A percentile compares a stretch with the other conserved stretches of the same genome.
Conservation (phyloP, 2,329 filamentous ascomycete species). For the Bipolaris victoriae region DNA sequence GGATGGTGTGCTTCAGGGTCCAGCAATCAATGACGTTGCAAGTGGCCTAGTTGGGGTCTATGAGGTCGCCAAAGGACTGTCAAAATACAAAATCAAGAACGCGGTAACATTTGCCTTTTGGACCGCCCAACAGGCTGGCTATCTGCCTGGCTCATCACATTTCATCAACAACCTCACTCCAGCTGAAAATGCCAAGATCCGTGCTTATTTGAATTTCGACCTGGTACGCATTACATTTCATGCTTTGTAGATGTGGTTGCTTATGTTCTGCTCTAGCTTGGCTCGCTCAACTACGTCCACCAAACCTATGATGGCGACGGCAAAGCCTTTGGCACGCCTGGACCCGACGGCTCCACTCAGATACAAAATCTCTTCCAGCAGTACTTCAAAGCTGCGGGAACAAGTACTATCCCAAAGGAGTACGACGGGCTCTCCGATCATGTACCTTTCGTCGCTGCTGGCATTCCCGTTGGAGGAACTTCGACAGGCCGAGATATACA, state of each 20-base stretch:
- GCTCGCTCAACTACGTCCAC: too few relatives aligned
- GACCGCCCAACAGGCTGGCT: background rate
- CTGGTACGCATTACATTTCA: background rate
- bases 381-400: background rate
- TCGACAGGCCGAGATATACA: background rate
- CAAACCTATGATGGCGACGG: background rate
- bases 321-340: background rate
- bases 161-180: background rate
- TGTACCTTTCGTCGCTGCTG: background rate
- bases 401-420: background rate
- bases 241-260: too few relatives aligned
- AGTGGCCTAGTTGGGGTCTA: slow-evolving; percentile 48
- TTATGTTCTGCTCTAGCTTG: too few relatives aligned
- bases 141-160: background rate
- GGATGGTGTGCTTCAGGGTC: slow-evolving; percentile 57
- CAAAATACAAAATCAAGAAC: background rate
- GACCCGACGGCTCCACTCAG: too few relatives aligned
- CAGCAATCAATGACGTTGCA: slow-evolving; percentile 48
- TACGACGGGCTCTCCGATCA: background rate
- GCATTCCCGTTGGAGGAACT: background rate
- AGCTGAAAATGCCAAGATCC: background rate
- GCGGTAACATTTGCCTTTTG: background rate
- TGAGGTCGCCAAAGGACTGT: background rate
- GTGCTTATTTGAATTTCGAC: background rate
- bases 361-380: too few relatives aligned